Percentiles rank a stretch among this genome's conserved stretches.
Evolutionary conservation across 108 stramenopile genomes (phyloP).

Genomic region (Pseudonitzschia pungens): DNA sequence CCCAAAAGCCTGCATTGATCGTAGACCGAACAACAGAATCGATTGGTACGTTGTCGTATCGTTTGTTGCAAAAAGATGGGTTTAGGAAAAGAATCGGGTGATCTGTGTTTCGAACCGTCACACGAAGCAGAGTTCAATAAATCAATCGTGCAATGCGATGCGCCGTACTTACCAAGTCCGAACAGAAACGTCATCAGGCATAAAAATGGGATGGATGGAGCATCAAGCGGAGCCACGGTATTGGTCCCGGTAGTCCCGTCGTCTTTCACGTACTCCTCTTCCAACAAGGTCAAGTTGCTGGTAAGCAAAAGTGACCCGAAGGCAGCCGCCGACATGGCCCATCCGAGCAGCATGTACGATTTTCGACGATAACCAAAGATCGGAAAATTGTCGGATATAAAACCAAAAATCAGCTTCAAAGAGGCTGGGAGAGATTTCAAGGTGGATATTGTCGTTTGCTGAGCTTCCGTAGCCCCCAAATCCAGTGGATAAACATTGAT

Average conservation of each 20-base stretch:
- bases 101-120: neutral
- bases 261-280: slow-evolving; percentile 24
- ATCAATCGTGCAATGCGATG: neutral
- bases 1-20: slow-evolving; percentile 63
- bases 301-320: slow-evolving; percentile 50
- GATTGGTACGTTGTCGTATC: no score
- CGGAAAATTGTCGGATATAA: slow-evolving; percentile 71
- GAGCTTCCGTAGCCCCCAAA: slow-evolving; percentile 78
- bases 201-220: slow-evolving; percentile 68
- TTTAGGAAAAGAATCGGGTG: no score
- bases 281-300: slow-evolving; percentile 40
- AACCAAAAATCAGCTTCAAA: slow-evolving; percentile 80
- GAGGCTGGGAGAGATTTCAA: slow-evolving; percentile 65
- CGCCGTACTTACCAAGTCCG: slow-evolving; percentile 18
- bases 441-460: slow-evolving; percentile 67
- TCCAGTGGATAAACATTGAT: slow-evolving; percentile 82
- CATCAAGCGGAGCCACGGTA: slow-evolving; percentile 33
- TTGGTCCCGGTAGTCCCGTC: slow-evolving; percentile 3
- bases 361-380: slow-evolving; percentile 72
- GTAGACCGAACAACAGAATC: slow-evolving; percentile 26
- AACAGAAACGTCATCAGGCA: slow-evolving; percentile 52
- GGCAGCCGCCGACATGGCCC: slow-evolving; percentile 50
- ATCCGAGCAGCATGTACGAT: slow-evolving; percentile 80
- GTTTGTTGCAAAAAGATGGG: no score
- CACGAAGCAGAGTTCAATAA: neutral